Base-by-base conservation (phyloP, 495 filamentous ascomycete genomes). In the Rostrohypoxylon terebratum region DNA sequence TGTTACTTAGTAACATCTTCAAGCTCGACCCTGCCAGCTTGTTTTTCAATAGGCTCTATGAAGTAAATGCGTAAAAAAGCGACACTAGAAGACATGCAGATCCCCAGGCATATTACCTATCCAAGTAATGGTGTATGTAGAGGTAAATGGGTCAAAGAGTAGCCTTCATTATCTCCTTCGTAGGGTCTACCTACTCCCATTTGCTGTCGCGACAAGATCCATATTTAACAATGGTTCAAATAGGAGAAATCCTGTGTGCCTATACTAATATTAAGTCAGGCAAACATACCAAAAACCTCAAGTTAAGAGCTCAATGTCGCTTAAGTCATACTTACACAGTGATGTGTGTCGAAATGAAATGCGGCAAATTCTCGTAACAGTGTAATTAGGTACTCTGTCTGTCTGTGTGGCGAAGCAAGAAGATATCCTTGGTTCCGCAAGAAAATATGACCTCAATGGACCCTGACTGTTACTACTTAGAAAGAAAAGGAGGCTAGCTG, bases 391-490 rank as follows among this genome's bases (percentile, higher is more conserved):
- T n/a, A n/a, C n/a, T n/a, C n/a, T n/a, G n/a, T n/a, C n/a, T n/a
- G n/a, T 62, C 45, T 28, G 62, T 42, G 68, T 48, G 54, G 55
- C 68, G 50, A 58, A 66, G 36, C 57, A 64, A 48, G 68, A 68
- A 67, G 50, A 6, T 25, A 40, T 67, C 58, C 57, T 63, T 11
- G 38, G 55, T 73, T 65, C 60, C 60, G 68, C 55, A 51, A n/a
- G 47, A 73, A 59, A 64, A 20, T 50, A 50, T 25, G 58, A 59
- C 66, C 61, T 48, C 61, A 54, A 54, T 42, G 25, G 65, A 57
- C 54, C 71, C 65, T 65, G 64, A 55, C 51, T 42, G 25, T 58
- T 48, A 48, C 71, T 40, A 74, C n/a, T n/a, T n/a, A 5, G 62
- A 58, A 62, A 60, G 36, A 54, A 45, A 51, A 67, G 44, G 18